Evolutionary conservation across 306 rosid genomes (phyloP), one percentile per base, ranked within the genome.

Genomic region (Phaseolus lunatus): DNA sequence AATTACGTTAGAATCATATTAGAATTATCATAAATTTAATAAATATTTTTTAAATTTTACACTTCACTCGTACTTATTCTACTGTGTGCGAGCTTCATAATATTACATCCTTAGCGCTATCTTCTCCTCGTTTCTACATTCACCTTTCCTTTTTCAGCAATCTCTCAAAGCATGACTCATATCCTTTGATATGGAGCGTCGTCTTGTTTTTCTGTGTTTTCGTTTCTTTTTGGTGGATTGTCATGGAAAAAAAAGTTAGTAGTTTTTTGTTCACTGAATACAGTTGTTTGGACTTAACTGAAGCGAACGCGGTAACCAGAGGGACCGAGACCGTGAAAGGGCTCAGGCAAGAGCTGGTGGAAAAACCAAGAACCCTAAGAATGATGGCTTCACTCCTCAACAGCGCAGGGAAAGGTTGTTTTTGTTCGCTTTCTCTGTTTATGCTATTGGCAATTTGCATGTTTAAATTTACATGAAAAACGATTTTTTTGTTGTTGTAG

Each of bases 271-370:
- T 33, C 39, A 33, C 39, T 33, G 39, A 33, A 33, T 33, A 33
- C 9, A 8, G 9, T 33, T 7, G 39, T 33, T 82, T 83, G 70
- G 66, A 85, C 87, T 87, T 88, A 82, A 89, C 95, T 82, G 86
- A 85, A 84, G 95, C 87, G 71, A 72, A 92, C 89, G 97, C 72
- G 93, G 97, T 54, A 92, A 72, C 78, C 91, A 89, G 73, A 92
- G 97, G 47, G 93, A 88, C 0, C 63, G 76, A 81, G 97, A 88
- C 67, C 90, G 97, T 44, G 95, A 85, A 87, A 86, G 97, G 76
- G 91, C 95, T 68, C 93, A 88, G 74, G 82, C 93, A 27, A 86
- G 97, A 53, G 70, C 81, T 3, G 70, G 79, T 50, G 35, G 13
- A 19, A 92, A 90, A 80, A 0, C 69, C 10, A 92, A 79, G 67